Percentiles rank a stretch among this genome's conserved stretches.
Conservation (phyloP, 2,329 filamentous ascomycete genomes). For the Alternaria burnsii region DNA sequence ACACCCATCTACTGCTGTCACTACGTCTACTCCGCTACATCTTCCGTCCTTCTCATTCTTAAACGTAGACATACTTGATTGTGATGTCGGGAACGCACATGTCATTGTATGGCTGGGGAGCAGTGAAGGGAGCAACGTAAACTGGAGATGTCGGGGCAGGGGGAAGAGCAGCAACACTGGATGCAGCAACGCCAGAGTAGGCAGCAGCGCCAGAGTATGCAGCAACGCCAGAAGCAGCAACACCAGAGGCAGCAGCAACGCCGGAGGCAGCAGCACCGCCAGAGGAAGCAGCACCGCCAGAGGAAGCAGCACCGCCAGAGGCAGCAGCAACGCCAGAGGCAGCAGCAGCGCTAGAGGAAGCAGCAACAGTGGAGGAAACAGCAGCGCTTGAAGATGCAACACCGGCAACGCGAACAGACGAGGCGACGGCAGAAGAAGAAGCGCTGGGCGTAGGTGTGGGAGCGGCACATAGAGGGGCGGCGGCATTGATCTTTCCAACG, state of each 20-base stretch:
- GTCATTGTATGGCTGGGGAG: constrained; percentile 24
- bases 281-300: constrained; percentile 11
- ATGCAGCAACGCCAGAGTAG: constrained; percentile 2
- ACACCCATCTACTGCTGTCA: constrained; percentile 28
- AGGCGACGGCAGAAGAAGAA: constrained; percentile 28
- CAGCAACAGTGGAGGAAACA: constrained; percentile 7
- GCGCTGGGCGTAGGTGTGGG: constrained; percentile 29
- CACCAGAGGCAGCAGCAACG: constrained; percentile 5
- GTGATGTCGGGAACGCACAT: constrained; percentile 26
- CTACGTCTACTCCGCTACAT: constrained; percentile 27
- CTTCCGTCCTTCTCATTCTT: constrained; percentile 28
- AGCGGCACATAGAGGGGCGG: constrained; percentile 30
- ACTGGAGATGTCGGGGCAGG: constrained; percentile 31
- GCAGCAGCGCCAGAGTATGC: constrained; percentile 8
- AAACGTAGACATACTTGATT: constrained; percentile 31
- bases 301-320: background rate
- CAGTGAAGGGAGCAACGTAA: constrained; percentile 30
- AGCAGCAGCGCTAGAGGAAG: constrained; percentile 12
- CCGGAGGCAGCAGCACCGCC: constrained; percentile 7
- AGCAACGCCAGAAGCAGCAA: background rate
- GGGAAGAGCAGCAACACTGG: constrained; percentile 25
- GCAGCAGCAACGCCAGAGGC: constrained; percentile 7
- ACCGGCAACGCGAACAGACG: constrained; percentile 25
- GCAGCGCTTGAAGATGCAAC: constrained; percentile 23
- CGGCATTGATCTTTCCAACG: constrained; percentile 33